Evolutionary conservation across 176 grass and related monocot genomes (phyloP).

Genomic region (Bolboschoenus planiculmis): DNA sequence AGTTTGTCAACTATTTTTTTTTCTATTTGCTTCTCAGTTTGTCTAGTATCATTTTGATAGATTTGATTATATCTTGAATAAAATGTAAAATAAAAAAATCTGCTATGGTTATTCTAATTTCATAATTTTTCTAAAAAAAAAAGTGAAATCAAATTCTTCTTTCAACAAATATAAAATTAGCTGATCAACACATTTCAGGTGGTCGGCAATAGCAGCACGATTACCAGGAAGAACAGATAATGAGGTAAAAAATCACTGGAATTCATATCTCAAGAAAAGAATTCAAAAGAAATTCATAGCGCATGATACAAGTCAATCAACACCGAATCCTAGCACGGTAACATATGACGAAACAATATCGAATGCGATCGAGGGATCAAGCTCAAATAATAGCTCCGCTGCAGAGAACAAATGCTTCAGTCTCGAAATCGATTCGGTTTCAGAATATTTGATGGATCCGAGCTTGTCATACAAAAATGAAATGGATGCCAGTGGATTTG

Average conservation of each 20-base stretch:
- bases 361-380: not conserved
- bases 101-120: not conserved
- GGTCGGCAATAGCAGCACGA: constrained; percentile 26
- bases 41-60: not conserved
- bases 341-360: not conserved
- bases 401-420: not conserved
- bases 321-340: not conserved
- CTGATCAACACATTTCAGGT: constrained; percentile 12
- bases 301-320: not conserved
- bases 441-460: not conserved
- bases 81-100: not conserved
- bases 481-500: not conserved
- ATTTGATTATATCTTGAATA: not conserved
- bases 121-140: not conserved
- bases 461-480: not conserved
- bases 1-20: not conserved
- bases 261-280: constrained; percentile 29
- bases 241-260: constrained; percentile 39
- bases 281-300: not conserved
- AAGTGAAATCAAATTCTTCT: not conserved
- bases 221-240: constrained; percentile 37
- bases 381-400: not conserved
- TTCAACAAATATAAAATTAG: not conserved
- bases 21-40: not conserved
- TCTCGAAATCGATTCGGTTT: not conserved